Evolutionary conservation across 75 land plant genomes (phyloP).

Genomic region (Isoetes taiwanensis): DNA sequence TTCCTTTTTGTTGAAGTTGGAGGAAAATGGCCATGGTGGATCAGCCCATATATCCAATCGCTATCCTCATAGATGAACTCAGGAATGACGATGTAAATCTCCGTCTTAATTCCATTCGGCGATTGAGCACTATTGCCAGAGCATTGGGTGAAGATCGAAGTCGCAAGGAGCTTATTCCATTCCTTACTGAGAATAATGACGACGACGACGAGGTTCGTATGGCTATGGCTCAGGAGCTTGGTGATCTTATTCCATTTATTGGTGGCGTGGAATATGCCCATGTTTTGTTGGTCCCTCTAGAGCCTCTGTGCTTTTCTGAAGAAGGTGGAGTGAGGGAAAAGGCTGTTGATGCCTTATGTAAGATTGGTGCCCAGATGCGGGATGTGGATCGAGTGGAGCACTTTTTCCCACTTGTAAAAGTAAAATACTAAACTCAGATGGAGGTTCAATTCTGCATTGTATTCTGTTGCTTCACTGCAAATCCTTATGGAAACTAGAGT

Average conservation of each 20-base stretch:
- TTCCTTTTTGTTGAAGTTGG: too few relatives aligned
- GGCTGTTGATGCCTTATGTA: constrained; percentile 83
- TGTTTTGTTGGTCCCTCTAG: constrained; percentile 77
- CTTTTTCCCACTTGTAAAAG: constrained; percentile 93
- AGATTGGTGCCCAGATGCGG: constrained; percentile 85
- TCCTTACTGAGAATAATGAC: constrained; percentile 84
- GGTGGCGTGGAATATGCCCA: constrained; percentile 94
- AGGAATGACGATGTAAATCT: constrained; percentile 91
- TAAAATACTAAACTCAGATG: constrained; percentile 9
- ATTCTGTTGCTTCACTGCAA: too few relatives aligned
- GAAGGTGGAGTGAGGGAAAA: constrained; percentile 92
- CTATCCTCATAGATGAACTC: constrained; percentile 77
- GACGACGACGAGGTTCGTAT: constrained; percentile 92
- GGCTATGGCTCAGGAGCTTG: constrained; percentile 94
- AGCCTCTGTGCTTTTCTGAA: constrained; percentile 83
- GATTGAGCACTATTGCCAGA: constrained; percentile 63
- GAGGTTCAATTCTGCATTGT: too few relatives aligned
- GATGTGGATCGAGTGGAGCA: constrained; percentile 68
- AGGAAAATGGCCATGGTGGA: constrained; percentile 56
- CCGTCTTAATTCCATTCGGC: constrained; percentile 78
- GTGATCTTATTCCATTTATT: constrained; percentile 84
- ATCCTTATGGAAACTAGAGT: too few relatives aligned
- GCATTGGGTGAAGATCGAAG: constrained; percentile 91
- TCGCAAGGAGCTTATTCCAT: constrained; percentile 83
- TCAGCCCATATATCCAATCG: constrained; percentile 79